Evolutionary conservation across 306 rosid species (phyloP), one percentile per base, ranked within the genome.

Genomic region (Medicago lupulina): DNA sequence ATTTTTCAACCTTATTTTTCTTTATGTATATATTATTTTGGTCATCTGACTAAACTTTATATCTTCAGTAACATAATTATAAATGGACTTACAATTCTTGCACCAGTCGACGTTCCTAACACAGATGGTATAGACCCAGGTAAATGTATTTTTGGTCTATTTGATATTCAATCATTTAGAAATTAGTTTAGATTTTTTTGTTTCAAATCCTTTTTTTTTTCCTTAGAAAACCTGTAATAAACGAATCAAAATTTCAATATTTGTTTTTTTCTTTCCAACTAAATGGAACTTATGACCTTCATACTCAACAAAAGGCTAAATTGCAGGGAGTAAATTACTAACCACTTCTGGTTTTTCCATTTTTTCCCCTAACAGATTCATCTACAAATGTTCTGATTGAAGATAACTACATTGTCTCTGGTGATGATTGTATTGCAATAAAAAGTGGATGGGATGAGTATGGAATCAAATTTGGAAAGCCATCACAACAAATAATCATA

Each of bases 111-210:
- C 64, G 78, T 87, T 46, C 96, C 97, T 5, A 92, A 92, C 83
- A 92, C 97, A 4, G 96, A 92, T 85, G 97, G 93, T 2, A 87
- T 92, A 17, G 28, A 92, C 71, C 96, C 96, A 49, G 97, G 97
- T 77, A 80, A 28, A 80, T 8, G 39, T 38, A 2, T 44, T 3
- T 15, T 28, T 28, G 31, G 31, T 3, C 4, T 3, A 4, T 3
- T 28, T 28, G 31, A 28, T 28, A 28, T 28, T 3, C 31, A 28
- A 28, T 28, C 31, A 28, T 28, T 28, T 28, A 28, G 31, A 28
- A 28, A 28, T 28, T 28, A 28, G 31, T 28, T 28, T 28, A 28
- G 31, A 28, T 28, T 28, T 28, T 3, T 28, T 28, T 28, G 31
- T 28, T 3, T 28, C 4, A 28, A 28, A 3, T 28, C 1, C 4